Conservation (phyloP, 495 filamentous ascomycete species). For the Trichoderma orchidacearum region DNA sequence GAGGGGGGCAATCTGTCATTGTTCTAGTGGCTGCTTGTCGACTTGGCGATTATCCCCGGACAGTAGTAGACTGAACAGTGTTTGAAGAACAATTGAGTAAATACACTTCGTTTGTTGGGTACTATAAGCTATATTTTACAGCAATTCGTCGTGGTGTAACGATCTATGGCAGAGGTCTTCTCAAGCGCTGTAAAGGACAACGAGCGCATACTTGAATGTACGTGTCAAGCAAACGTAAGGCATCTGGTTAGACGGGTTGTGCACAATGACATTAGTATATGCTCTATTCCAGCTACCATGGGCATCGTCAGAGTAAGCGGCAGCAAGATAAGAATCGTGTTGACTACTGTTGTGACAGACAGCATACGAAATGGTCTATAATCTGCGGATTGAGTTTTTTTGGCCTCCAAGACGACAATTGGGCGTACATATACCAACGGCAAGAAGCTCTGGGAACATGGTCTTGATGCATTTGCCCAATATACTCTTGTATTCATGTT, state of each 20-base stretch:
- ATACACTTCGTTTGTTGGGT: constrained; percentile 33
- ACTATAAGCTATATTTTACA: constrained; percentile 37
- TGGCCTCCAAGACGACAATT: constrained; percentile 30
- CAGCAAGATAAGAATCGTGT: constrained; percentile 40
- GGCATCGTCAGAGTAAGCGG: constrained; percentile 42
- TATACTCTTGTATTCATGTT: too few relatives aligned
- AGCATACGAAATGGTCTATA: constrained; percentile 37
- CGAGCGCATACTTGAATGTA: constrained; percentile 14
- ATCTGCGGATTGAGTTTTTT: constrained; percentile 12
- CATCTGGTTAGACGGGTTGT: constrained; percentile 52
- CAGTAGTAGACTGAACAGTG: constrained; percentile 6
- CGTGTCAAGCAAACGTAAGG: constrained; percentile 63
- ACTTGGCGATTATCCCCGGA: constrained; percentile 45
- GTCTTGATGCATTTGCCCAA: too few relatives aligned
- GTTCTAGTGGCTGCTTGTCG: constrained; percentile 40
- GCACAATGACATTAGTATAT: constrained; percentile 63
- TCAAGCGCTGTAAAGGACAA: too few relatives aligned
- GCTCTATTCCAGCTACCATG: constrained; percentile 54
- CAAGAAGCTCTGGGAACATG: constrained; percentile 52
- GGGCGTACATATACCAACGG: constrained; percentile 34
- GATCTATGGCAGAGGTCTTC: neutral
- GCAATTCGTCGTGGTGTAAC: too few relatives aligned
- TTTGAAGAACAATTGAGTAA: constrained; percentile 1
- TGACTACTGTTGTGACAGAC: constrained; percentile 45
- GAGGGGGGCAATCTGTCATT: neutral